Conservation (phyloP, 495 filamentous ascomycete genomes). For the Talaromyces nanjingensis region DNA sequence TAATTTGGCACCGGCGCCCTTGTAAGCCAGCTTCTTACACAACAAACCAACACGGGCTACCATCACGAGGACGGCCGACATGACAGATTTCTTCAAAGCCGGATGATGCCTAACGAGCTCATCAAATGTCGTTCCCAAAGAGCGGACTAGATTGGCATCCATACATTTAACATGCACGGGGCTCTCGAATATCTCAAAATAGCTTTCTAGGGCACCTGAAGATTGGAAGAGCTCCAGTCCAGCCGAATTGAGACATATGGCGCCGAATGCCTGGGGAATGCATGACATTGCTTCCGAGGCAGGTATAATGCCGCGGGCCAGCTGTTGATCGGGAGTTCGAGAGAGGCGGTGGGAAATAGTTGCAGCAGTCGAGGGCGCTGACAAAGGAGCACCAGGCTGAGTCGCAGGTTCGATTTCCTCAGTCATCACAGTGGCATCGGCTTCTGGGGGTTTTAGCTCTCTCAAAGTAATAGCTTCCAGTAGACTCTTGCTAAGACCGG, state of each 20-base stretch:
- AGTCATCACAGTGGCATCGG: constrained; percentile 18
- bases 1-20: constrained; percentile 73
- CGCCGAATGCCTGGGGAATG: constrained; percentile 82
- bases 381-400: constrained; percentile 14
- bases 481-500: constrained; percentile 78
- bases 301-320: constrained; percentile 73
- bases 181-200: constrained; percentile 92
- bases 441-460: constrained; percentile 26
- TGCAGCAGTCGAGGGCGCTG: constrained; percentile 13
- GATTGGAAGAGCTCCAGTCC: constrained; percentile 88
- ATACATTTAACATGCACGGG: constrained; percentile 80
- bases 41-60: constrained; percentile 66
- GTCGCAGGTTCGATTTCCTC: constrained; percentile 12
- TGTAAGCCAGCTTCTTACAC: constrained; percentile 57
- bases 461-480: constrained; percentile 69
- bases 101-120: constrained; percentile 94
- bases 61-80: constrained; percentile 77
- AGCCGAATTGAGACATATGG: constrained; percentile 81
- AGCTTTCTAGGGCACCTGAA: constrained; percentile 73
- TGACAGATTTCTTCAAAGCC: constrained; percentile 65
- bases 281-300: constrained; percentile 77
- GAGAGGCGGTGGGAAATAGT: constrained; percentile 24
- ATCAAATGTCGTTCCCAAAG: constrained; percentile 78
- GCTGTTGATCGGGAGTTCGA: constrained; percentile 27
- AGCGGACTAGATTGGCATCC: constrained; percentile 55